Evolutionary conservation across 1,284 basidiomycete species (phyloP), one percentile per base, ranked within the genome.

Genomic region (Taiwanofungus camphoratus): DNA sequence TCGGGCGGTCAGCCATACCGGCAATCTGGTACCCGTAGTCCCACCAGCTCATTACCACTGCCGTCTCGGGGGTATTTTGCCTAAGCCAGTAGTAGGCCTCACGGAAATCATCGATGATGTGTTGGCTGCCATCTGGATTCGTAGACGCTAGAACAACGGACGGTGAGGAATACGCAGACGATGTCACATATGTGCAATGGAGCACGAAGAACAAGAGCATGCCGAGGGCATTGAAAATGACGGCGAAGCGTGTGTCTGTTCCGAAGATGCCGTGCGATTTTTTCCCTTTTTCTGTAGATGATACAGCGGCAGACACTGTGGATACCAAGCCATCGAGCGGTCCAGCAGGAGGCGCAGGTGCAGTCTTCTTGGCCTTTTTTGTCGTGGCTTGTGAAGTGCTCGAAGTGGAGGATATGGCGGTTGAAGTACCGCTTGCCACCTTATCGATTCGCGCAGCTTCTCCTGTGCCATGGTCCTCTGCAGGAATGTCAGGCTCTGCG

Each of bases 31-130:
- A 99, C 16, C 96, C 96, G 58, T 99, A 99, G 69, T 99, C 96
- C 96, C 96, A 99, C 96, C 96, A 99, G 53, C 88, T 92, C 92
- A 96, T 95, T 29, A 99, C 83, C 35, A 98, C 94, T 11, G 92
- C 83, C 52, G 92, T 86, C 63, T 91, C 72, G 3, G 85, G 75
- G 2, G 96, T 99, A 70, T 99, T 99, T 67, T 95, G 88, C 45
- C 94, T 77, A 41, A 99, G 69, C 96, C 96, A 99, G 66, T 99
- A 97, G 65, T 99, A 99, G n/a, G 96, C 96, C 70, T 99, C 96
- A 48, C 96, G 79, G 82, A 98, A 99, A 67, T 99, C 96, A 65
- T 99, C 96, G 59, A 99, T 99, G 59, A 99, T 92, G 64, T 93
- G 84, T 60, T 91, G 86, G 45, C 79, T 85, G 16, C 96, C 96